Evolutionary conservation across 1,139 yeast genomes (phyloP), one percentile per base, ranked within the genome.

Genomic region (Pichia sp.): DNA sequence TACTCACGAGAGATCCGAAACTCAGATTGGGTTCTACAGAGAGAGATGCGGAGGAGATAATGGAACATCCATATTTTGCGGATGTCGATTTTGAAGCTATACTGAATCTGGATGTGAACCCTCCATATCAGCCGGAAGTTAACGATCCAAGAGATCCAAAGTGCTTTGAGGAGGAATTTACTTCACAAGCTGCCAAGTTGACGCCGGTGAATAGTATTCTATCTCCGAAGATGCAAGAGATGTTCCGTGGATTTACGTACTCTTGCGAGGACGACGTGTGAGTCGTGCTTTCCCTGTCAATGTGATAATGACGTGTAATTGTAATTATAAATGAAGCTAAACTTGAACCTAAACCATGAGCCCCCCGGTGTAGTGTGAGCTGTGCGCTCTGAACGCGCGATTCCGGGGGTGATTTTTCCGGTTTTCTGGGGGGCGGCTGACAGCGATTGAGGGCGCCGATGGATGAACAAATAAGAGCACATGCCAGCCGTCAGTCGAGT

Each of bases 171-270:
- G 82, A 80, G 53, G 97, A 91, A 56, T 91, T 91, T 56, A 91
- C 98, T 1, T 76, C 86, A 2, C 97, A 93, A 55, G 84, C 94
- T 22, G 97, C 98, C 27, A 80, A 94, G 36, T 69, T 91, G 60
- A 91, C 98, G 1, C 98, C 98, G 1, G 91, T 91, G 33, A 91
- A 85, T 43, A 81, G 95, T 14, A 79, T 84, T 5, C 69, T 91
- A 56, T 82, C 94, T 13, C 77, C 93, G 1, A 77, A 79, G 29
- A 82, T 84, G 78, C 98, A 91, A 67, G 96, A 91, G 53, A 94
- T 86, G 64, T 91, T 91, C 71, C 77, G 97, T 53, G 98, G 98
- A 4, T 91, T 91, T 62, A 85, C 96, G 2, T 91, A 86, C 58
- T 76, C 86, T 53, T 76, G 85, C 29, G 94, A 82, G 29, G 84